Percentiles rank a stretch among this genome's conserved stretches.
phyloP scores from a whole-genome alignment of 129 eudicot species.

The Artemisia tridentata region DNA sequence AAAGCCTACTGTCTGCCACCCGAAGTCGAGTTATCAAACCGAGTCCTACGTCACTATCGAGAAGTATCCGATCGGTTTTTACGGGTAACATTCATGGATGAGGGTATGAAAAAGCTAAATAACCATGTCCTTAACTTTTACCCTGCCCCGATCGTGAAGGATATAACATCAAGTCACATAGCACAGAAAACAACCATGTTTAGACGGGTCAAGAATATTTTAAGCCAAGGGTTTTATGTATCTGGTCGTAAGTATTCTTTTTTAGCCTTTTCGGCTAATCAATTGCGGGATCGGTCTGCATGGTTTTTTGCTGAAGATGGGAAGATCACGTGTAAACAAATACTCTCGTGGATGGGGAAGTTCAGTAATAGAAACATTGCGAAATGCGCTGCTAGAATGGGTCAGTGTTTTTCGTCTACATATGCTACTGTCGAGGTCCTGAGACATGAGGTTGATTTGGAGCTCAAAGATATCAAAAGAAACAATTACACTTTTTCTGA shows the following conservation, averaged over 20 bases:
- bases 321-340: conserved; percentile 17
- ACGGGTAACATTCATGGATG: conserved; percentile 72
- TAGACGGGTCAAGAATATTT: conserved; percentile 46
- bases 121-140: conserved; percentile 47
- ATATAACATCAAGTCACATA: conserved; percentile 29
- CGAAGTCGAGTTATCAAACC: conserved; percentile 55
- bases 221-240: conserved; percentile 47
- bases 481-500: conserved; percentile 62
- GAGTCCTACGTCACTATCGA: conserved; percentile 56
- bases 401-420: conserved; percentile 76
- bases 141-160: conserved; percentile 50
- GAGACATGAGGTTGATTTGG: conserved; percentile 15
- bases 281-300: conserved; percentile 67
- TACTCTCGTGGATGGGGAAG: conserved; percentile 62
- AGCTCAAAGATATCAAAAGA: conserved; percentile 43
- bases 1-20: conserved; percentile 74
- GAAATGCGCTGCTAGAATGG: conserved; percentile 80
- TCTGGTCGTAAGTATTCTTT: conserved; percentile 62
- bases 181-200: conserved; percentile 52
- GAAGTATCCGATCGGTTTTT: conserved; percentile 53
- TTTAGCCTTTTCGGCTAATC: conserved; percentile 74
- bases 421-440: conserved; percentile 75
- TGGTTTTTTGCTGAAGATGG: conserved; percentile 74
- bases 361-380: conserved; percentile 46
- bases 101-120: conserved; percentile 59